phyloP scores from a whole-genome alignment of 768 basidiomycete species.

The Dentipellis fragilis region DNA sequence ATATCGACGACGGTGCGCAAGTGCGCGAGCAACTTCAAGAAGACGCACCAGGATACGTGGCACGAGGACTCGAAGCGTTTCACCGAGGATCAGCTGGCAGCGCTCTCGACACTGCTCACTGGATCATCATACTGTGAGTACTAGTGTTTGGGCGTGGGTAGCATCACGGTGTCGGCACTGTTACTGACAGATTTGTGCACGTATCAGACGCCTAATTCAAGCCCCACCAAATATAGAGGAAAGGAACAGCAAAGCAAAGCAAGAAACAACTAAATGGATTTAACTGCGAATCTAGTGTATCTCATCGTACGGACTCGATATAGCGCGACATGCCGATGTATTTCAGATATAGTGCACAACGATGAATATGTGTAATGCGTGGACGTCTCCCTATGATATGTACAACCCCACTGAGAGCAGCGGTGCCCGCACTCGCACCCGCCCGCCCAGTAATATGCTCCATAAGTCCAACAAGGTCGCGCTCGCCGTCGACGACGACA shows the following conservation, averaged over 20 bases:
- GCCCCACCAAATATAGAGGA: no score
- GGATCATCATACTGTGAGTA: conserved; percentile 76
- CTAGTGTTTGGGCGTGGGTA: not conserved
- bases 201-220: no score
- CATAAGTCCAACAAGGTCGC: no score
- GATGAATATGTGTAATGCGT: not conserved
- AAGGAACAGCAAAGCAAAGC: no score
- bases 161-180: no score
- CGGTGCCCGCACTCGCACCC: no score
- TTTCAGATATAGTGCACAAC: not conserved
- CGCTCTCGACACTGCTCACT: conserved; percentile 74
- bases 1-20: conserved; percentile 77
- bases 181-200: no score
- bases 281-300: no score
- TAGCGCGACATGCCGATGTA: not conserved
- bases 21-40: conserved; percentile 72
- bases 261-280: no score
- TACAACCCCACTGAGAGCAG: not conserved
- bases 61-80: conserved; percentile 83
- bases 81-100: conserved; percentile 73
- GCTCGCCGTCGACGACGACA: no score
- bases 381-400: not conserved
- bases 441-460: no score
- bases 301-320: no score
- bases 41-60: conserved; percentile 85